Evolutionary conservation across 129 eudicot genomes (phyloP).

Genomic region (Gnaphalium uliginosum): DNA sequence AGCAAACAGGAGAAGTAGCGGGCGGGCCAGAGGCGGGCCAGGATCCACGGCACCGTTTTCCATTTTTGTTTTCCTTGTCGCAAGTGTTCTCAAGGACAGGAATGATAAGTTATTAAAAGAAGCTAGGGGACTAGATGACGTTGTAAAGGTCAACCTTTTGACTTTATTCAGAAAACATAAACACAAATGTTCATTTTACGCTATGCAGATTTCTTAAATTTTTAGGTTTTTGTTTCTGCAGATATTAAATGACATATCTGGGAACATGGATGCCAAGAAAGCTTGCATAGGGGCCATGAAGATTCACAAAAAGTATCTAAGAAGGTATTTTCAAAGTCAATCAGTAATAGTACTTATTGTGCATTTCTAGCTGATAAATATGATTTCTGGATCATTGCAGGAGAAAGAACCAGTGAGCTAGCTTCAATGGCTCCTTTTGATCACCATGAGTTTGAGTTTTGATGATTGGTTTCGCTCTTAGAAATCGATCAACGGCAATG

Average conservation of each 20-base stretch:
- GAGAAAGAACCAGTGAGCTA: slow-evolving; percentile 11
- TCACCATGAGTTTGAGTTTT: slow-evolving; percentile 16
- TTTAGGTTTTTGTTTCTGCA: slow-evolving; percentile 30
- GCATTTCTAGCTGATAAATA: background rate
- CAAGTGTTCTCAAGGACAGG: slow-evolving; percentile 89
- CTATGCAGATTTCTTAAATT: slow-evolving; percentile 1
- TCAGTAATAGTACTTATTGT: background rate
- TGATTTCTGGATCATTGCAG: slow-evolving; percentile 15
- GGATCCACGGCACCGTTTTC: slow-evolving; percentile 55
- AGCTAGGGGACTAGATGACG: slow-evolving; percentile 94
- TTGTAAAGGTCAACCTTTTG: slow-evolving; percentile 72
- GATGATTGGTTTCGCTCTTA: slow-evolving; percentile 13
- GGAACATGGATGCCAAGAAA: slow-evolving; percentile 82
- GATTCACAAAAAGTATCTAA: slow-evolving; percentile 85
- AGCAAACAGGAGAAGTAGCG: slow-evolving; percentile 60
- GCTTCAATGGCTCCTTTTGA: slow-evolving; percentile 6
- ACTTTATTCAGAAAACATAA: slow-evolving; percentile 3
- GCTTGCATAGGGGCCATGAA: slow-evolving; percentile 88
- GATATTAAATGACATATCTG: slow-evolving; percentile 87
- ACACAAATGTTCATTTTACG: background rate
- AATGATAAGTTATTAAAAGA: slow-evolving; percentile 74
- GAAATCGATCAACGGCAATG: background rate
- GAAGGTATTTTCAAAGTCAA: slow-evolving; percentile 45
- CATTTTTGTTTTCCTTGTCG: slow-evolving; percentile 84
- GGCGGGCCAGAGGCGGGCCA: slow-evolving; percentile 23